Percentiles rank a stretch among this genome's conserved stretches.
phyloP scores from a whole-genome alignment of 352 stramenopile genomes.

The Globisporangium parvum region DNA sequence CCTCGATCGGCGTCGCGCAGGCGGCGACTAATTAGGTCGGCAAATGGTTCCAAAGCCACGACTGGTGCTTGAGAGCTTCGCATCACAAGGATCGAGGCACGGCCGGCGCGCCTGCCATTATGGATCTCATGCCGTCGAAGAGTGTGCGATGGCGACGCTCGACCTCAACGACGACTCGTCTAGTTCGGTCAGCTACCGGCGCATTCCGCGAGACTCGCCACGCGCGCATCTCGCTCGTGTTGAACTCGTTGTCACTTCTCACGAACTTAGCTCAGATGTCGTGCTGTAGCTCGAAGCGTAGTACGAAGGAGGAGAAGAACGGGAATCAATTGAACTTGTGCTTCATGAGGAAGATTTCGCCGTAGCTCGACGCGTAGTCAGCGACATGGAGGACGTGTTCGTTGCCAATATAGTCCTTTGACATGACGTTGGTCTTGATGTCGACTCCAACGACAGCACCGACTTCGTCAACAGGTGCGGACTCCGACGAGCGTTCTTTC shows the following conservation, averaged over 20 bases:
- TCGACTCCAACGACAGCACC: too few relatives aligned
- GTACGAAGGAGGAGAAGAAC: too few relatives aligned
- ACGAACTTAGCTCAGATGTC: background rate
- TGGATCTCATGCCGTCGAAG: background rate
- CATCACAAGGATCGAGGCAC: background rate
- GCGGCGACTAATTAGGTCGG: background rate
- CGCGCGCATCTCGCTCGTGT: background rate
- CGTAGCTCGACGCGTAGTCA: too few relatives aligned
- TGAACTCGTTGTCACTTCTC: background rate
- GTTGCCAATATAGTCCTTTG: too few relatives aligned
- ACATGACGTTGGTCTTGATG: too few relatives aligned
- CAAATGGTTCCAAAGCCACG: background rate
- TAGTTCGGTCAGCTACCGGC: background rate
- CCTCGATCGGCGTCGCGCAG: background rate
- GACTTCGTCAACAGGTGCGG: too few relatives aligned
- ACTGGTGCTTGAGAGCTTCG: background rate
- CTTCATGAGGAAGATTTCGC: too few relatives aligned
- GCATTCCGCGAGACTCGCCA: background rate
- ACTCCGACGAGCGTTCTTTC: too few relatives aligned
- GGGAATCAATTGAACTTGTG: too few relatives aligned
- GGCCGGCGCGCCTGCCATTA: background rate
- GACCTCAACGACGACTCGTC: background rate
- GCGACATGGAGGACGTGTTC: too few relatives aligned
- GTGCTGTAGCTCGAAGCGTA: background rate
- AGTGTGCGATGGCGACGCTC: background rate